Evolutionary conservation across 1,284 basidiomycete species (phyloP).

Genomic region (Cutaneotrichosporon cutaneum): DNA sequence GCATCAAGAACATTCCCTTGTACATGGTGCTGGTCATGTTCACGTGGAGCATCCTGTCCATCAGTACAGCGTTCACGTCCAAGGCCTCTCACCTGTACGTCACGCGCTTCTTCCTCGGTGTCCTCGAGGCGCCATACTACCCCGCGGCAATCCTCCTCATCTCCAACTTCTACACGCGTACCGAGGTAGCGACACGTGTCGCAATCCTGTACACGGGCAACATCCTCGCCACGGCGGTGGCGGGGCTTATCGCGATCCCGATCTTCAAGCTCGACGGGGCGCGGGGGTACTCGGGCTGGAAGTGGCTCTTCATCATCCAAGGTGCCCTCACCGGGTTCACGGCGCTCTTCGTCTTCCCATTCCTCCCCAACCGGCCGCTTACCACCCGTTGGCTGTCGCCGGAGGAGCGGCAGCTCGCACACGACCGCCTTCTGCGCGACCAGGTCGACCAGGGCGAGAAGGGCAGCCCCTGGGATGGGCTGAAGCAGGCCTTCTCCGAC

Average conservation of each 20-base stretch:
- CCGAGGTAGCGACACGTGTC: conserved; percentile 45
- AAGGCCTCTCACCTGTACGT: conserved; percentile 37
- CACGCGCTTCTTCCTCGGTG: conserved; percentile 48
- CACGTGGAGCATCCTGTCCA: conserved; percentile 28
- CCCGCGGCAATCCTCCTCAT: conserved; percentile 47
- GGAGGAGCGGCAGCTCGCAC: conserved; percentile 21
- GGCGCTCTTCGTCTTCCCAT: conserved; percentile 16
- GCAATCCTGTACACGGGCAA: conserved; percentile 42
- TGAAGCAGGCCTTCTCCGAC: conserved; percentile 38
- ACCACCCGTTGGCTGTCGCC: conserved; percentile 20
- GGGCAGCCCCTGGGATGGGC: conserved; percentile 32
- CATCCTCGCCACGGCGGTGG: conserved; percentile 29
- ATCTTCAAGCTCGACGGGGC: conserved; percentile 24
- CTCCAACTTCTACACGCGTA: conserved; percentile 46
- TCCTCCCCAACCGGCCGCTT: conserved; percentile 23
- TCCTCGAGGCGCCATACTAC: conserved; percentile 38
- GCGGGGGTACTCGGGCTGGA: conserved; percentile 27
- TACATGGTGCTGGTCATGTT: conserved; percentile 40
- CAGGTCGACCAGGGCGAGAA: conserved; percentile 29
- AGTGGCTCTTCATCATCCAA: conserved; percentile 29
- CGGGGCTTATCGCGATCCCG: conserved; percentile 29
- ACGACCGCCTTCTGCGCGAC: conserved; percentile 28
- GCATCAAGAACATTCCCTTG: conserved; percentile 33
- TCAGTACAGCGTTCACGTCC: conserved; percentile 26
- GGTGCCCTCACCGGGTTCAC: conserved; percentile 20